Percentiles rank a stretch among this genome's conserved stretches.
Evolutionary conservation across 805 yeast genomes (phyloP).

Genomic region (Scheffersomyces ergatensis): DNA sequence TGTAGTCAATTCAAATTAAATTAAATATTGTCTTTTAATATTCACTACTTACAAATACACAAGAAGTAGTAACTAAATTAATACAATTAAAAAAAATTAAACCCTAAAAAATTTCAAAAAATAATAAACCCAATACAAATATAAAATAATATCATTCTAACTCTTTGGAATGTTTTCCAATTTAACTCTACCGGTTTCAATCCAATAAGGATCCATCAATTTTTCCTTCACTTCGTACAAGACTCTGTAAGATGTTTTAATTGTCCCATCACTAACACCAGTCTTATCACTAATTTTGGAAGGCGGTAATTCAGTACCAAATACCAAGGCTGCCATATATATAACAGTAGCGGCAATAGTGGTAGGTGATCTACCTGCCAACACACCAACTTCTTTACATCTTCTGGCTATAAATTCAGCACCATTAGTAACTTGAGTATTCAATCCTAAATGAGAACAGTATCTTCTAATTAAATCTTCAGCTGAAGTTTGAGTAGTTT

Average conservation of each 20-base stretch:
- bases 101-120: too few species aligned
- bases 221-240: conserved; percentile 65
- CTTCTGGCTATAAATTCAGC: conserved; percentile 90
- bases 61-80: too few species aligned
- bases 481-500: conserved; percentile 84
- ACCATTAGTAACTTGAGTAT: conserved; percentile 81
- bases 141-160: too few species aligned
- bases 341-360: conserved; percentile 98
- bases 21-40: too few species aligned
- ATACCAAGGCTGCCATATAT: conserved; percentile 89
- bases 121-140: too few species aligned
- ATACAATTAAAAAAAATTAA: too few species aligned
- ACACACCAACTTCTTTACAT: conserved; percentile 86
- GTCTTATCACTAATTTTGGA: conserved; percentile 84
- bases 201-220: conserved; percentile 77
- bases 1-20: too few species aligned
- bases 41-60: too few species aligned
- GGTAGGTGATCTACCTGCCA: conserved; percentile 95
- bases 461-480: conserved; percentile 93
- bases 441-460: conserved; percentile 90
- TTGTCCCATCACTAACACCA: conserved; percentile 97
- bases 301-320: conserved; percentile 73
- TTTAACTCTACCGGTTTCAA: conserved; percentile 62
- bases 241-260: conserved; percentile 84
- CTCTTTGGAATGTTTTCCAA: conserved; percentile 41